These are phyloP conservation scores for Prunus armeniaca DNA, from an alignment of 306 rosid genomes.

Conservation along the genomic window DNA sequence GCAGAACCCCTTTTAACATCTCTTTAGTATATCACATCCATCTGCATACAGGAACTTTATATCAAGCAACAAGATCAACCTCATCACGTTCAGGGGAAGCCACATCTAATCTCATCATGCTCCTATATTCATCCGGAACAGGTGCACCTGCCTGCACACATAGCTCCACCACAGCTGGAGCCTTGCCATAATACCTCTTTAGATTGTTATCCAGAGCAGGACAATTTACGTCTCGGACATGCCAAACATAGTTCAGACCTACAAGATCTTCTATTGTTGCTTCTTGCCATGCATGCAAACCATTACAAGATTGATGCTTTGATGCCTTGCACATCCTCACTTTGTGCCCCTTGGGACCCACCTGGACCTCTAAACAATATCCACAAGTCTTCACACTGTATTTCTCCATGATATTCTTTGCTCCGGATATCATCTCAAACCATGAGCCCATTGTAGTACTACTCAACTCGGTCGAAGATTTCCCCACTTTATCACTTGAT, in stretches of 20 bases:
- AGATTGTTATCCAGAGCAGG: constrained; percentile 64
- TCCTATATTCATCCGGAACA: constrained; percentile 56
- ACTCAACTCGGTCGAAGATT: constrained; percentile 38
- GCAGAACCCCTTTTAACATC: not conserved
- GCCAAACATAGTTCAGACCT: constrained; percentile 83
- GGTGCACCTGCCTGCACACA: constrained; percentile 82
- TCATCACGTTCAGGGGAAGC: constrained; percentile 75
- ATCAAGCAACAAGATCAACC: constrained; percentile 68
- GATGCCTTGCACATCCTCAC: constrained; percentile 83
- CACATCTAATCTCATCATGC: constrained; percentile 91
- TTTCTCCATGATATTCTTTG: constrained; percentile 69
- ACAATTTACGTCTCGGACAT: constrained; percentile 52
- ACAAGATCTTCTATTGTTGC: constrained; percentile 68
- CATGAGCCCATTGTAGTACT: constrained; percentile 51
- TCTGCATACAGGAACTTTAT: constrained; percentile 6
- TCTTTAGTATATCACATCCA: not conserved
- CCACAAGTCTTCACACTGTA: constrained; percentile 73
- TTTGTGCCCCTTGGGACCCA: constrained; percentile 87
- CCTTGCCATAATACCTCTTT: constrained; percentile 85
- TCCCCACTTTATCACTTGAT: constrained; percentile 26
- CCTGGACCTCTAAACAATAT: constrained; percentile 82
- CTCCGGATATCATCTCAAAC: constrained; percentile 74
- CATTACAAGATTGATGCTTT: constrained; percentile 81
- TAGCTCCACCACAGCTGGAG: constrained; percentile 89
- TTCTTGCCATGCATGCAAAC: constrained; percentile 94